Conservation (phyloP, 225 moss, liverwort and hornwort species). For the Physcomitrium patens region DNA sequence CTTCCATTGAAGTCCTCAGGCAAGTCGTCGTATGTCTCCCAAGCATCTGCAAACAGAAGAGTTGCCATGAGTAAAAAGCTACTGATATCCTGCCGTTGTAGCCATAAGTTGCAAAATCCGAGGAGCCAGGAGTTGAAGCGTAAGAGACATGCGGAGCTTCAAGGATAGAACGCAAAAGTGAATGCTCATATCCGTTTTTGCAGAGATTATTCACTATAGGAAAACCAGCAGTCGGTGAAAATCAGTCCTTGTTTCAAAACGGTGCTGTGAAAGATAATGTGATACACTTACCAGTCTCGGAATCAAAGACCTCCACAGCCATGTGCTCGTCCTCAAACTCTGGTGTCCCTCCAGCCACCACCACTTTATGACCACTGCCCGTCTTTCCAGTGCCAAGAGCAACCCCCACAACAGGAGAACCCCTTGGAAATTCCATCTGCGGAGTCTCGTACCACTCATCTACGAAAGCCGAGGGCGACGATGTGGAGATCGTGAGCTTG, state of each 20-base stretch:
- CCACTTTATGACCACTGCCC: conserved; percentile 40
- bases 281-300: conserved; percentile 37
- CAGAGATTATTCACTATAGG: neutral
- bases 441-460: conserved; percentile 52
- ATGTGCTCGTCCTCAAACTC: conserved; percentile 52
- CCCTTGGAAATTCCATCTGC: conserved; percentile 44
- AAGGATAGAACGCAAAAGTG: neutral
- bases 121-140: neutral
- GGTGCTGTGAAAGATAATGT: neutral
- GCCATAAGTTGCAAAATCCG: neutral
- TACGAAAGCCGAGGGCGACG: conserved; percentile 31
- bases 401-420: conserved; percentile 47
- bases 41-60: conserved; percentile 37
- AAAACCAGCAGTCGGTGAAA: neutral
- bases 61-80: conserved; percentile 4
- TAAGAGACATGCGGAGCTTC: neutral
- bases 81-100: neutral
- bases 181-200: too few species aligned
- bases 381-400: conserved; percentile 30
- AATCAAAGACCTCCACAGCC: conserved; percentile 63
- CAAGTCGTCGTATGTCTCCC: conserved; percentile 45
- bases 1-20: conserved; percentile 36
- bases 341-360: conserved; percentile 62
- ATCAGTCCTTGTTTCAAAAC: neutral
- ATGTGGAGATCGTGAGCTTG: conserved; percentile 40